phyloP scores from a whole-genome alignment of 176 grass and related monocot genomes.

The Neostapfia colusana region DNA sequence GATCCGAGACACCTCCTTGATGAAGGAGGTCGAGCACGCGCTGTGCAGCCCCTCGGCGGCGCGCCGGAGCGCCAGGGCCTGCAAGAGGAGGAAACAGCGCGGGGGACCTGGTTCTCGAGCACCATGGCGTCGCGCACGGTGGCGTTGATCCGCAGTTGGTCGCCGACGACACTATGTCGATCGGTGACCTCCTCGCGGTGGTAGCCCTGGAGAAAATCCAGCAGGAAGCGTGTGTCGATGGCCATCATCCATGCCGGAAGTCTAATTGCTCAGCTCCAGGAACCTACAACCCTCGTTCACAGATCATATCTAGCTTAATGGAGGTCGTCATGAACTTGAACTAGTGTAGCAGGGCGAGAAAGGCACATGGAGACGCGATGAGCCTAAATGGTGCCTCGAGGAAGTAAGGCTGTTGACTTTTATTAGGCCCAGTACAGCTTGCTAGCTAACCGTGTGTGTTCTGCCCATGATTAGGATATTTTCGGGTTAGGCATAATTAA shows the following conservation, averaged over 20 bases:
- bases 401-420: no score
- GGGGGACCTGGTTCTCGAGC: conserved; percentile 80
- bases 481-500: no score
- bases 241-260: conserved; percentile 79
- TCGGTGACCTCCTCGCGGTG: conserved; percentile 13
- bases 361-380: no score
- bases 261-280: conserved; percentile 68
- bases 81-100: conserved; percentile 48
- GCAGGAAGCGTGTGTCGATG: conserved; percentile 68
- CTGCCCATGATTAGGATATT: no score
- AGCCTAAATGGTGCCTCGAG: no score
- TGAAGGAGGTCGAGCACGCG: conserved; percentile 1
- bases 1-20: conserved; percentile 34
- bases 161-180: conserved; percentile 55
- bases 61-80: conserved; percentile 48
- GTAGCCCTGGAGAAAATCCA: conserved; percentile 40
- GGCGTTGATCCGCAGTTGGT: conserved; percentile 59
- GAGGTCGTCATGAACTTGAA: no score
- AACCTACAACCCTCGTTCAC: conserved; percentile 1
- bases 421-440: no score
- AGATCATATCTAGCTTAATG: no score
- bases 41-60: conserved; percentile 2
- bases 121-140: conserved; percentile 74
- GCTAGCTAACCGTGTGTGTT: no score
- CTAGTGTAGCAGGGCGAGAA: no score